Percentiles rank a stretch among this genome's conserved stretches.
These are phyloP conservation scores for Myxozyma nipponensis DNA, from an alignment of 805 yeast species.

Conservation along the genomic window DNA sequence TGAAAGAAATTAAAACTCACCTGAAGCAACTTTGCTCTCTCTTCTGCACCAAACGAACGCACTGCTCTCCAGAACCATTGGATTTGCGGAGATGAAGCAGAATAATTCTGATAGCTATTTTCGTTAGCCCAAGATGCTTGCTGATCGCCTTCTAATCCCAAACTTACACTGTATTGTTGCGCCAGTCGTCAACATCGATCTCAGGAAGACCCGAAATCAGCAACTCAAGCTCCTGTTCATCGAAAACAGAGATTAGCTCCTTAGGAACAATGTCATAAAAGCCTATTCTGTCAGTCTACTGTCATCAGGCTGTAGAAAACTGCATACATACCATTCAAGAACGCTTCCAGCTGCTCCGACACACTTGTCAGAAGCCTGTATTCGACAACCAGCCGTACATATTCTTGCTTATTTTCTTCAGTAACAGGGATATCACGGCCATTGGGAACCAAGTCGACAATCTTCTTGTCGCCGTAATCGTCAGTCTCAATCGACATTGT, in stretches of 20 bases:
- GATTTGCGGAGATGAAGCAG: constrained; percentile 77
- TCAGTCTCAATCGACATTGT: constrained; percentile 91
- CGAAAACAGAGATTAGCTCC: constrained; percentile 79
- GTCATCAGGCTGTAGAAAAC: background rate
- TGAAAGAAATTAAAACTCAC: background rate
- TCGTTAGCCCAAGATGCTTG: constrained; percentile 29
- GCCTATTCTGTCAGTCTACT: constrained; percentile 60
- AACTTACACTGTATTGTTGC: constrained; percentile 58
- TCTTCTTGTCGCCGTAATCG: constrained; percentile 85
- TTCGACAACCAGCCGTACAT: constrained; percentile 80
- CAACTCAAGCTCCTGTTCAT: constrained; percentile 91
- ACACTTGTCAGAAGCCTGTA: constrained; percentile 80
- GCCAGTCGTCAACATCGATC: constrained; percentile 95
- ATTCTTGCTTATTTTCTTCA: constrained; percentile 85
- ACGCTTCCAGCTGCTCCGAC: constrained; percentile 79
- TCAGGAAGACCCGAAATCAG: constrained; percentile 93
- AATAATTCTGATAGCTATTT: constrained; percentile 60
- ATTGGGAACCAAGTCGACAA: constrained; percentile 73
- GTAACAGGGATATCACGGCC: constrained; percentile 85
- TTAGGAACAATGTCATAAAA: constrained; percentile 87
- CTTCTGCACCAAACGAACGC: constrained; percentile 87
- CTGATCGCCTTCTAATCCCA: background rate
- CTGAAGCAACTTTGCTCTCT: constrained; percentile 87
- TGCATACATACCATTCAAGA: constrained; percentile 44
- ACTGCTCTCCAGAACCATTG: constrained; percentile 99